These are phyloP conservation scores for Dryas integrifolia DNA, from an alignment of 331 rosid species.

Conservation along the genomic window DNA sequence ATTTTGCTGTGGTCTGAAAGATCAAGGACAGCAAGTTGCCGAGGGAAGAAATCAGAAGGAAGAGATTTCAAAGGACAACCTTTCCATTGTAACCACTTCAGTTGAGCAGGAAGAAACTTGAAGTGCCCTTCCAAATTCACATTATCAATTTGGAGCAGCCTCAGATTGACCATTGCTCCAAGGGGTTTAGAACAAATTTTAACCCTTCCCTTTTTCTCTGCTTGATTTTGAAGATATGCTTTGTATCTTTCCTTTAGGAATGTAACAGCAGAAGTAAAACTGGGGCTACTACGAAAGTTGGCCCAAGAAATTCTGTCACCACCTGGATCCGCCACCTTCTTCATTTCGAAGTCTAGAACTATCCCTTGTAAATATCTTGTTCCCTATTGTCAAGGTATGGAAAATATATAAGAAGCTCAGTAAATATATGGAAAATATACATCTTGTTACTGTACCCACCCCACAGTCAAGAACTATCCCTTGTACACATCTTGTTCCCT, in stretches of 20 bases:
- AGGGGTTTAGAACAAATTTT: slow-evolving; percentile 35
- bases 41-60: slow-evolving; percentile 43
- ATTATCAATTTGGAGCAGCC: slow-evolving; percentile 54
- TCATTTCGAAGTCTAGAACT: slow-evolving; percentile 43
- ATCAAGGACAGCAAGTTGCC: slow-evolving; percentile 51
- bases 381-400: slow-evolving; percentile 29
- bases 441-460: no score
- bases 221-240: slow-evolving; percentile 25
- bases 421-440: no score
- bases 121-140: slow-evolving; percentile 43
- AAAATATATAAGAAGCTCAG: slow-evolving; percentile 1
- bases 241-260: slow-evolving; percentile 36
- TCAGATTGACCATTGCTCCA: slow-evolving; percentile 41
- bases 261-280: slow-evolving; percentile 15
- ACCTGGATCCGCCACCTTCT: slow-evolving; percentile 7
- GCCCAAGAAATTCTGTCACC: slow-evolving; percentile 41
- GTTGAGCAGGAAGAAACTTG: slow-evolving; percentile 37
- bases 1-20: slow-evolving; percentile 44
- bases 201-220: slow-evolving; percentile 24
- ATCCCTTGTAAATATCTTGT: slow-evolving; percentile 39
- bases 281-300: slow-evolving; percentile 28
- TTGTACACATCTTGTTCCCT: slow-evolving; percentile 10
- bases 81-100: slow-evolving; percentile 73
- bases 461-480: slow-evolving; percentile 43
- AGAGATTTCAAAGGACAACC: slow-evolving; percentile 43